Evolutionary conservation across 768 basidiomycete genomes (phyloP), one percentile per base, ranked within the genome.

Genomic region (Tricholoma saponaceum): DNA sequence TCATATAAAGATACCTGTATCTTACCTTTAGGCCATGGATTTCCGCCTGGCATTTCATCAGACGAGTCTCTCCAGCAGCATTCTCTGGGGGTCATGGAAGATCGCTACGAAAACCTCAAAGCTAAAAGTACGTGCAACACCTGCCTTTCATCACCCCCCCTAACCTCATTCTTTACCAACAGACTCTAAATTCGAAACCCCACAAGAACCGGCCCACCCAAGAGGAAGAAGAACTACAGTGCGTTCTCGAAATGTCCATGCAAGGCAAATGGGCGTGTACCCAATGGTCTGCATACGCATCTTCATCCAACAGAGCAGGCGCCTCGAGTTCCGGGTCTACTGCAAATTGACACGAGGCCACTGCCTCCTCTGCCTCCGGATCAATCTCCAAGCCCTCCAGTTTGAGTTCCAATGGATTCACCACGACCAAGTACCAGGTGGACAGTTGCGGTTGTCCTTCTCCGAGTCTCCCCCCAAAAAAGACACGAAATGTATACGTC

Each of bases 221-320:
- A 58, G 96, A 98, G 68, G 96, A 98, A 66, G 96, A 96, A 66
- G 96, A 98, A 63, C 84, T 98, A 2, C 91, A 94, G 66, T 85
- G 94, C 4, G 96, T 88, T 0, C 78, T 98, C 25, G 95, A 96
- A 67, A 86, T 97, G 75, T 92, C 90, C n/a, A 87, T 94, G 75
- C 85, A 87, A 55, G 95, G 97, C 68, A 89, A 87, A 61, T 95
- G 95, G 9, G 95, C 93, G 0, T 80, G 92, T 50, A 64, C 67
- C 5, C 76, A 79, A 32, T 86, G 86, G 80, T 60, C 75, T 0
- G 68, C 74, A 7, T 82, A 82, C 62, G 72, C 70, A 25, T 51
- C 68, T 3, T 67, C 76, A 64, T 52, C 69, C 59, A 54, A 73
- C 16, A 63, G 61, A 25, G 65, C 58, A 52, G 73, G 61, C 55